Conservation (phyloP, 2,329 filamentous ascomycete genomes). For the Xylariaceae sp. region DNA sequence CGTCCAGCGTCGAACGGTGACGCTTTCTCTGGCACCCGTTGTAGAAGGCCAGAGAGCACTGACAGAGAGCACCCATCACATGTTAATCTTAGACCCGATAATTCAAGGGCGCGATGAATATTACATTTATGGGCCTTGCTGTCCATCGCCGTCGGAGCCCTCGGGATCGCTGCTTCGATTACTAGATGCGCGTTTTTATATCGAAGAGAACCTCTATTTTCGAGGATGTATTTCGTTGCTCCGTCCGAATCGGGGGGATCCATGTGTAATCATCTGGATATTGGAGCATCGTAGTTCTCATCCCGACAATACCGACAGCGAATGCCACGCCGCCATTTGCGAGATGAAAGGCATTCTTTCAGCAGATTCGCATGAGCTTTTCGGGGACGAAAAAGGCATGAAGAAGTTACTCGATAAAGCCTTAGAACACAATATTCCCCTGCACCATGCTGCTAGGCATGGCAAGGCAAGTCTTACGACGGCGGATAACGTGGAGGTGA, state of each 20-base stretch:
- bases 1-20: neutral
- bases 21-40: neutral
- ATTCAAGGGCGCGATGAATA: neutral
- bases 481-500: neutral
- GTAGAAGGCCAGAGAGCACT: neutral
- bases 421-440: neutral
- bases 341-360: neutral
- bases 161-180: neutral
- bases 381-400: neutral
- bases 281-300: neutral
- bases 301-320: neutral
- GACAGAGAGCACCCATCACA: neutral
- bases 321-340: neutral
- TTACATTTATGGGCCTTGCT: neutral
- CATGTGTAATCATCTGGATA: neutral
- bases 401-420: neutral
- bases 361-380: neutral
- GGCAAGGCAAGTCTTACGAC: neutral
- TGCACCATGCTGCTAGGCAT: neutral
- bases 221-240: neutral
- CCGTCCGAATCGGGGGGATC: neutral
- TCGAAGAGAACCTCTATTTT: neutral
- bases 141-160: neutral
- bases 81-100: neutral
- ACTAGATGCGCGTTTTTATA: neutral